These are phyloP conservation scores for Talaromyces atroroseus DNA, from an alignment of 2,329 filamentous ascomycete genomes.

Conservation along the genomic window DNA sequence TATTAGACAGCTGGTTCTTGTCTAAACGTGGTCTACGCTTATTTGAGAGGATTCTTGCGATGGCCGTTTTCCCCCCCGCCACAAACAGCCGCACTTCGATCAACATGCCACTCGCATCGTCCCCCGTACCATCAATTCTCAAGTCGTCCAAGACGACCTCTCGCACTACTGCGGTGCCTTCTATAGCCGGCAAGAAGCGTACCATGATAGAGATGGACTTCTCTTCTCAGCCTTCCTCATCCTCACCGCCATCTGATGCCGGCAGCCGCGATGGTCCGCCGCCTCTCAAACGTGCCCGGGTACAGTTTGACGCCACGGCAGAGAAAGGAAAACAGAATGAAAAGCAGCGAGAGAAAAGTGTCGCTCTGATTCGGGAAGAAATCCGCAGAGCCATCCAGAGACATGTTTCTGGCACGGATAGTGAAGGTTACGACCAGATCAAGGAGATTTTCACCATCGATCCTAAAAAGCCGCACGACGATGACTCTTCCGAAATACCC, in stretches of 20 bases:
- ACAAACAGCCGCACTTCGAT: slow-evolving; percentile 24
- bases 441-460: slow-evolving; percentile 49
- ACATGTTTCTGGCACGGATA: slow-evolving; percentile 48
- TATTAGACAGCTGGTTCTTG: background rate
- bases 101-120: slow-evolving; percentile 27
- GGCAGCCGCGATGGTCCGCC: slow-evolving; percentile 22
- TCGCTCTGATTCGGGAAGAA: slow-evolving; percentile 56
- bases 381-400: slow-evolving; percentile 54
- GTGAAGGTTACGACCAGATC: slow-evolving; percentile 52
- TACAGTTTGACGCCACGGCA: slow-evolving; percentile 39
- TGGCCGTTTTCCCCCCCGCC: slow-evolving; percentile 30
- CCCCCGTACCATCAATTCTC: slow-evolving; percentile 30
- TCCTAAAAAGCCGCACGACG: slow-evolving; percentile 36
- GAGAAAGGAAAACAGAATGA: slow-evolving; percentile 30
- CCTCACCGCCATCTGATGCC: slow-evolving; percentile 25
- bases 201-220: slow-evolving; percentile 33
- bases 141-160: slow-evolving; percentile 29
- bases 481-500: slow-evolving; percentile 41
- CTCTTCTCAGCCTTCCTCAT: slow-evolving; percentile 28
- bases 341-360: slow-evolving; percentile 48
- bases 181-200: slow-evolving; percentile 29
- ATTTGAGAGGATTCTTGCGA: slow-evolving; percentile 17
- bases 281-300: slow-evolving; percentile 38
- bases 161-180: slow-evolving; percentile 11
- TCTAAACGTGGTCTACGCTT: background rate